Evolutionary conservation across 148 eudicot species (phyloP).

Genomic region (Silene conica): DNA sequence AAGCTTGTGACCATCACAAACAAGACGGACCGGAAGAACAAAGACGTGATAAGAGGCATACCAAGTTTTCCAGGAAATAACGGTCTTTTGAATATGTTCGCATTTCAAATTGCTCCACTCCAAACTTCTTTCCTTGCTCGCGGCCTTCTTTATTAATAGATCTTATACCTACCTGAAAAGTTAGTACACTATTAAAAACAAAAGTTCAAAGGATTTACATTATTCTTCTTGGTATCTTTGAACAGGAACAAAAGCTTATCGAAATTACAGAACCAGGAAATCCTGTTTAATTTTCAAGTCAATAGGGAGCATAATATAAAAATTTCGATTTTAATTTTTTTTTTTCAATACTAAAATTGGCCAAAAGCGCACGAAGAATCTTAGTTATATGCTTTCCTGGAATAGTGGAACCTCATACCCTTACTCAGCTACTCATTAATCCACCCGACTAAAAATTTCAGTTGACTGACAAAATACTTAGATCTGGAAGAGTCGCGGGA

Average conservation of each 20-base stretch:
- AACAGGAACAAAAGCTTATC: not conserved
- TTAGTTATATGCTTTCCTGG: too few relatives aligned
- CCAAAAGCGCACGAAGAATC: too few relatives aligned
- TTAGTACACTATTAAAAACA: not conserved
- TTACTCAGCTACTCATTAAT: too few relatives aligned
- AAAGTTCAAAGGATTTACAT: not conserved
- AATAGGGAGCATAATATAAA: too few relatives aligned
- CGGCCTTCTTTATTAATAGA: constrained; percentile 86
- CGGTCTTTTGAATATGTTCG: constrained; percentile 84
- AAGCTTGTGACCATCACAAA: too few relatives aligned
- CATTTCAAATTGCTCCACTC: constrained; percentile 99
- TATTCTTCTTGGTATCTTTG: not conserved
- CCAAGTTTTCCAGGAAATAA: constrained; percentile 72
- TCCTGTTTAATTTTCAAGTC: not conserved
- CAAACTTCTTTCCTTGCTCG: constrained; percentile 91
- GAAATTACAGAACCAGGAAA: not conserved
- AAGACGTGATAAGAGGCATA: constrained; percentile 22
- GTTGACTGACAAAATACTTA: not conserved
- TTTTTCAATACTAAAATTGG: too few relatives aligned
- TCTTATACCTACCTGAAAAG: constrained; percentile 79
- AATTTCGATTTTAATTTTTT: too few relatives aligned
- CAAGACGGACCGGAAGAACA: too few relatives aligned
- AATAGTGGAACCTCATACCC: too few relatives aligned
- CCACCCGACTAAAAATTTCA: not conserved
- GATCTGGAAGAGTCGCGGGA: not conserved